phyloP scores from a whole-genome alignment of 441 rosid genomes.

The Oxalis stricta region DNA sequence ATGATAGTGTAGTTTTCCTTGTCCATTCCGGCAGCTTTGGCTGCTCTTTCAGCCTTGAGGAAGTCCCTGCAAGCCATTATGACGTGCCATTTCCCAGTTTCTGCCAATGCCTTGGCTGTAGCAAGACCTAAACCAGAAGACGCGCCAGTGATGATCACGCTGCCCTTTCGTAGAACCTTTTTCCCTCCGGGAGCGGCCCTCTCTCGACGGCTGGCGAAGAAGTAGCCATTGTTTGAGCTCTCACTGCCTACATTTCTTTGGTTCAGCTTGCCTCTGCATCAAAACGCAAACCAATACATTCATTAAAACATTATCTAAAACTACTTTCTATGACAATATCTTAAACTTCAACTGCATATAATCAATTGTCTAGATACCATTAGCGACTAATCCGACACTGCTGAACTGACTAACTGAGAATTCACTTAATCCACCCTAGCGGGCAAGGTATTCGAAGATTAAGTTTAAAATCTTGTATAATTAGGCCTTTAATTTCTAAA shows the following conservation, averaged over 20 bases:
- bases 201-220: constrained; percentile 39
- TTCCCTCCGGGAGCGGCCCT: constrained; percentile 39
- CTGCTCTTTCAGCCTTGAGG: constrained; percentile 57
- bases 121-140: constrained; percentile 92
- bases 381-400: too few species aligned
- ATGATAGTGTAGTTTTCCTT: constrained; percentile 41
- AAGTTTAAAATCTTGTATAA: too few species aligned
- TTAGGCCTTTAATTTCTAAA: too few species aligned
- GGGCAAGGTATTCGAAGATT: too few species aligned
- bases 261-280: constrained; percentile 37
- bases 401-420: too few species aligned
- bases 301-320: background rate
- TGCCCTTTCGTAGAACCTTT: constrained; percentile 79
- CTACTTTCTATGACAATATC: background rate
- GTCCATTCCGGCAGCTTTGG: constrained; percentile 45
- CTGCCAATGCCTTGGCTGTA: constrained; percentile 78
- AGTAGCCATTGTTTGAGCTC: constrained; percentile 61
- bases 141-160: constrained; percentile 74
- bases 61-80: constrained; percentile 95
- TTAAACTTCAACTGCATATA: background rate
- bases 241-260: constrained; percentile 35
- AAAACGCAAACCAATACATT: background rate
- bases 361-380: too few species aligned
- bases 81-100: constrained; percentile 89
- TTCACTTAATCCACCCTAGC: background rate